phyloP scores from a whole-genome alignment of 495 filamentous ascomycete genomes.

The Trichoderma orchidacearum region DNA sequence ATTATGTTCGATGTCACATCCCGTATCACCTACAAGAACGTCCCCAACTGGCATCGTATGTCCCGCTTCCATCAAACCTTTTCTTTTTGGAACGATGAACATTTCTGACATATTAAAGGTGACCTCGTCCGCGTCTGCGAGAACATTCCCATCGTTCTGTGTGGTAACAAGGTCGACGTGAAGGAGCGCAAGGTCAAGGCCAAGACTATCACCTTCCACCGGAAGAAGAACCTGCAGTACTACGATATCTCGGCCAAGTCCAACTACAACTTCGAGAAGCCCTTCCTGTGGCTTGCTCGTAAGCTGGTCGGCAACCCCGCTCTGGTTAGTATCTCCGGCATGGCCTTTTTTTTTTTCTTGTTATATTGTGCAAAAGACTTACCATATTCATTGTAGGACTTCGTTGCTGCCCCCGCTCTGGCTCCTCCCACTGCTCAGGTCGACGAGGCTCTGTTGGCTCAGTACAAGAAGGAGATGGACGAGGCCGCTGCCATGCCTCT shows the following conservation, averaged over 20 bases:
- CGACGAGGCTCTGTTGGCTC: conserved; percentile 62
- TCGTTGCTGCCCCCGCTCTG: conserved; percentile 88
- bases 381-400: conserved; percentile 59
- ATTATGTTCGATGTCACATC: conserved; percentile 99
- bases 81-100: not conserved
- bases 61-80: conserved; percentile 8
- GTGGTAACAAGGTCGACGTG: conserved; percentile 99
- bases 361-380: not conserved
- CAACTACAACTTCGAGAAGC: conserved; percentile 99
- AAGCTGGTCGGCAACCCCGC: conserved; percentile 92
- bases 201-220: conserved; percentile 99
- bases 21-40: conserved; percentile 99
- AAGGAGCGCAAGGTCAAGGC: conserved; percentile 99
- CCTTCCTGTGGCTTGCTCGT: conserved; percentile 98
- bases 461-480: conserved; percentile 83
- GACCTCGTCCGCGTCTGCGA: conserved; percentile 99
- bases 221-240: conserved; percentile 99
- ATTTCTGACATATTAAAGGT: conserved; percentile 36
- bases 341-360: not conserved
- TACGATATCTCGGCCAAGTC: conserved; percentile 99
- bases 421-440: conserved; percentile 85
- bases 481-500: conserved; percentile 72
- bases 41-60: conserved; percentile 99
- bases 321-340: conserved; percentile 46
- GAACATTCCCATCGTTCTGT: conserved; percentile 97